Base-by-base conservation (phyloP, 495 filamentous ascomycete genomes). In the Opeltia flavorubescens region DNA sequence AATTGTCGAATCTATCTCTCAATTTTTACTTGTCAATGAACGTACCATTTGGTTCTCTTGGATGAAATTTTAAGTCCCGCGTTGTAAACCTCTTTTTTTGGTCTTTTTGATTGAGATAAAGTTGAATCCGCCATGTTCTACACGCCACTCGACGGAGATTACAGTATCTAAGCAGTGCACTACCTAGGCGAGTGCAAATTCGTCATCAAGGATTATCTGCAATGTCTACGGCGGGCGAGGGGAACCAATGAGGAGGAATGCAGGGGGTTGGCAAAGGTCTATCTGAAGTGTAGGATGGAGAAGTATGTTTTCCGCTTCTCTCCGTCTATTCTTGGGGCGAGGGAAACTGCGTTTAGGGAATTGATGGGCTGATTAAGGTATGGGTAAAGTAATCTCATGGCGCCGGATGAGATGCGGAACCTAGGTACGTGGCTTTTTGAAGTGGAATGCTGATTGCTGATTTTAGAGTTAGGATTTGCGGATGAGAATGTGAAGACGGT, bases 211-310 rank as follows among this genome's bases (percentile, higher is more conserved):
- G 70, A 69, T 35, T 98, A 98, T 58, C 72, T 98, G 38, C 69
- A 71, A 47, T 96, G 91, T 60, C 74, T 98, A 50, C 89, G 86
- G 54, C 77, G 72, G 44, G 76, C 79, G 38, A 78, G 74, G 49
- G 91, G 91, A 5, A 76, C 82, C 29, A 96, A 96, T 53, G 83
- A 89, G 48, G 69, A 82, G 43, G 80, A 86, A 49, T 96, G 91
- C 57, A 80, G 91, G 34, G 66, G 74, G 56, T 62, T 95, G 47
- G 86, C 88, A 21, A 95, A 95, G 63, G 74, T 75, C 12, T 98
- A 98, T 62, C 65, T 98, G 44, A 63, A 74, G 33, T 98, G 91
- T 62, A 78, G 91, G 33, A 98, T 98, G 91, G 91, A 98, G 48
- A 75, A 80, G 88, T 94, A 67, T 50, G 83, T 73, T 41, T 20